Percentiles rank a stretch among this genome's conserved stretches.
Evolutionary conservation across 2,329 filamentous ascomycete genomes (phyloP).

Genomic region (Didymella arachidicola): DNA sequence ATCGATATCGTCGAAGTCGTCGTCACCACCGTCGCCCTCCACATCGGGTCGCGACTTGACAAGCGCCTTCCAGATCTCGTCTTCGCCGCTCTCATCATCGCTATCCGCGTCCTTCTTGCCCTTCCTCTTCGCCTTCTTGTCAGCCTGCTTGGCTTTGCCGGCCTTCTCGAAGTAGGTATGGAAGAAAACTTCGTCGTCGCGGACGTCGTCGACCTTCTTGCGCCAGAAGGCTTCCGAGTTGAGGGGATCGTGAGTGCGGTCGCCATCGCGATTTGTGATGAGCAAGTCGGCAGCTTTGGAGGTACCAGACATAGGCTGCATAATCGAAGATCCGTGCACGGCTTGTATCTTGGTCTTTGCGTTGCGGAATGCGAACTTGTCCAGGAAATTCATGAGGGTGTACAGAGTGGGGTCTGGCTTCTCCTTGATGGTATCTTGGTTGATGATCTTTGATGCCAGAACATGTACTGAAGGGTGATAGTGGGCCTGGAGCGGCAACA

Average conservation of each 20-base stretch:
- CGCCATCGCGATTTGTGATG: constrained; percentile 66
- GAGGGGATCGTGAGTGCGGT: constrained; percentile 69
- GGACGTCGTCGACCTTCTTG: constrained; percentile 85
- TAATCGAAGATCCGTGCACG: constrained; percentile 85
- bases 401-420: constrained; percentile 93
- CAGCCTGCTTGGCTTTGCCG: constrained; percentile 62
- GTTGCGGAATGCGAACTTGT: constrained; percentile 98
- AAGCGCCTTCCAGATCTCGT: constrained; percentile 91
- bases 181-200: constrained; percentile 95
- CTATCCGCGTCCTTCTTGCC: constrained; percentile 52
- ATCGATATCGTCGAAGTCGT: constrained; percentile 62
- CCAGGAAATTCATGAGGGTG: constrained; percentile 92
- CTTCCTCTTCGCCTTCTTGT: constrained; percentile 64
- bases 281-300: constrained; percentile 67
- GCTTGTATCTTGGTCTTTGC: constrained; percentile 71
- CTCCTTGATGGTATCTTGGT: constrained; percentile 73
- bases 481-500: constrained; percentile 80
- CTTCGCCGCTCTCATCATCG: constrained; percentile 68
- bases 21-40: constrained; percentile 70
- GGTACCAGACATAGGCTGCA: constrained; percentile 84
- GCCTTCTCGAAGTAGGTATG: constrained; percentile 89
- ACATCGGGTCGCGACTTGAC: constrained; percentile 81
- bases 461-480: constrained; percentile 93
- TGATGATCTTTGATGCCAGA: constrained; percentile 76
- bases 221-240: constrained; percentile 93